Percentiles rank a stretch among this genome's conserved stretches.
Evolutionary conservation across 148 eudicot species (phyloP).

Genomic region (Chenopodium quinoa): DNA sequence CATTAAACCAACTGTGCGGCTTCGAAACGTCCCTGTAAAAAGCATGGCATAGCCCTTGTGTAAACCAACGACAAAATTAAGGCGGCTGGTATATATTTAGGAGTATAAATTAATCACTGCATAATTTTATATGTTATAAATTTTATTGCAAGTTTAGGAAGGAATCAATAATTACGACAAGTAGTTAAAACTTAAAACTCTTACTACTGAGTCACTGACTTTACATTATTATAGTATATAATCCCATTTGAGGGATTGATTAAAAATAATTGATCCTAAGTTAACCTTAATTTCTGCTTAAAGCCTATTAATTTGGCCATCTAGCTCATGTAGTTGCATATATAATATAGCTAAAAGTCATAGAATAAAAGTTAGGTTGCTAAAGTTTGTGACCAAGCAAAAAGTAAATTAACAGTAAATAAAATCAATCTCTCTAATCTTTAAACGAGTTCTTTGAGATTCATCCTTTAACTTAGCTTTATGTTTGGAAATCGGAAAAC

Average conservation of each 20-base stretch:
- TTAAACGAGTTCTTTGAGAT: too few species aligned
- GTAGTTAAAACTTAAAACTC: neutral
- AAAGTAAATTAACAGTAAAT: neutral
- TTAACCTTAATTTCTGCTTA: neutral
- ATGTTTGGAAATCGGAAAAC: too few species aligned
- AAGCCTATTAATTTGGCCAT: neutral
- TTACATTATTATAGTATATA: neutral
- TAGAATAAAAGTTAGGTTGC: neutral
- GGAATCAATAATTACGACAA: slow-evolving; percentile 3
- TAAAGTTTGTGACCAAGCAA: neutral
- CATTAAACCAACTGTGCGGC: neutral
- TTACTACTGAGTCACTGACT: neutral
- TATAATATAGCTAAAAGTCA: too few species aligned
- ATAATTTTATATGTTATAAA: neutral
- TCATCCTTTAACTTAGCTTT: too few species aligned
- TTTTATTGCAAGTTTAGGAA: neutral
- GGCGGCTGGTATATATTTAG: slow-evolving; percentile 21
- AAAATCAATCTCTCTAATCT: too few species aligned
- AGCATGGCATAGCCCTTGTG: neutral
- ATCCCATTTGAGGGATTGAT: neutral
- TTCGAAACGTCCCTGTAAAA: neutral
- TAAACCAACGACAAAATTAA: slow-evolving; percentile 21
- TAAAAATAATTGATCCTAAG: neutral
- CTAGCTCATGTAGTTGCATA: neutral
- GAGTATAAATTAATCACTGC: neutral